Percentiles rank a stretch among this genome's conserved stretches.
phyloP scores from a whole-genome alignment of 2,329 filamentous ascomycete genomes.

The Claviceps digitariae region DNA sequence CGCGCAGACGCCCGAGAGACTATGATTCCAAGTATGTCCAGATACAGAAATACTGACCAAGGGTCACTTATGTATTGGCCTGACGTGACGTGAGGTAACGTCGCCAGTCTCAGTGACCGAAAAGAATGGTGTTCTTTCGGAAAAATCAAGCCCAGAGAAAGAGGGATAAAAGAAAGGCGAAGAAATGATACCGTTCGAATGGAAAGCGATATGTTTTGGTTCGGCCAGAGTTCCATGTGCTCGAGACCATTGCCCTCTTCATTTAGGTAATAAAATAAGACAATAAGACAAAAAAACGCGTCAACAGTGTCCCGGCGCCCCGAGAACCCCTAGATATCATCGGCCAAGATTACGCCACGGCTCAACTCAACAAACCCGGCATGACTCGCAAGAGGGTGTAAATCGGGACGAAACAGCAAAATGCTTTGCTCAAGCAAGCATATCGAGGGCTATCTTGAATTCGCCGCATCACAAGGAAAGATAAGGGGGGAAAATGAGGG shows the following conservation, averaged over 20 bases:
- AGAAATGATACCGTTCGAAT: neutral
- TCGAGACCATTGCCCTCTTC: neutral
- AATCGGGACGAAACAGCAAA: neutral
- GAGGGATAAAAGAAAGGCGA: neutral
- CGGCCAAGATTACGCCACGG: neutral
- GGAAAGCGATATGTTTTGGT: neutral
- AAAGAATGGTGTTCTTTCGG: neutral
- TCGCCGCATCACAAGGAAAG: neutral
- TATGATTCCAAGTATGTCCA: slow-evolving; percentile 20
- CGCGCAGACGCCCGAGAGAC: slow-evolving; percentile 11
- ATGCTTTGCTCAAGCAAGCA: neutral
- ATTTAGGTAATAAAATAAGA: neutral
- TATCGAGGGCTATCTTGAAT: neutral
- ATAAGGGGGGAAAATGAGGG: neutral
- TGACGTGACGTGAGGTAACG: slow-evolving; percentile 1
- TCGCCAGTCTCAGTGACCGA: neutral
- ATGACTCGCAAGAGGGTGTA: neutral
- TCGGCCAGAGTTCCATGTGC: neutral
- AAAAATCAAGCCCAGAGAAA: neutral
- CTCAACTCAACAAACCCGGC: neutral
- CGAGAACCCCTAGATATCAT: neutral
- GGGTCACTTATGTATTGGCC: slow-evolving; percentile 12
- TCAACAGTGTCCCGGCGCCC: neutral
- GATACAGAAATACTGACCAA: slow-evolving; percentile 16
- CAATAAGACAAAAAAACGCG: neutral